Conservation (phyloP, 352 stramenopile species). For the Pythium aristosporum region DNA sequence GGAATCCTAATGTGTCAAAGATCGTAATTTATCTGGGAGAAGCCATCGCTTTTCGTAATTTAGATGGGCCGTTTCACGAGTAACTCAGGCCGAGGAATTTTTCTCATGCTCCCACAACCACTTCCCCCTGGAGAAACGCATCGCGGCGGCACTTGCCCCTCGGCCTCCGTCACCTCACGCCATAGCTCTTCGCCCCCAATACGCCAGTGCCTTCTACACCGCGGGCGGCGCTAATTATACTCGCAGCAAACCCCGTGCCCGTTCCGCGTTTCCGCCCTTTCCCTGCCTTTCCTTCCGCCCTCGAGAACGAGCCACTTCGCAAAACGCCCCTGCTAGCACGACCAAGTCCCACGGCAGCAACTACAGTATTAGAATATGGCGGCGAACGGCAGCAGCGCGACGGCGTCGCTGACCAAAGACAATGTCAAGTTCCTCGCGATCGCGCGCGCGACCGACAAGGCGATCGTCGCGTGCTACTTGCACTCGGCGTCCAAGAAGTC, state of each 20-base stretch:
- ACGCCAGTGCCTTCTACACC: too few relatives aligned
- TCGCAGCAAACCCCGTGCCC: not conserved
- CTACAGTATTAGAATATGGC: conserved; percentile 14
- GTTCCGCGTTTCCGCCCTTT: not conserved
- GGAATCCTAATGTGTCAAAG: not conserved
- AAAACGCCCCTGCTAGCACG: not conserved
- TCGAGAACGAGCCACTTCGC: not conserved
- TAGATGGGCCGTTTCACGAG: conserved; percentile 8
- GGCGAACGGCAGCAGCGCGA: conserved; percentile 14
- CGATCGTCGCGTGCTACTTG: conserved; percentile 75
- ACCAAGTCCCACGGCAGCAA: not conserved
- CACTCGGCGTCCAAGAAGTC: conserved; percentile 51
- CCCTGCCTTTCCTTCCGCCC: not conserved
- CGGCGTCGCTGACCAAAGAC: conserved; percentile 56
- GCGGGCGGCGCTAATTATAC: conserved; percentile 1
- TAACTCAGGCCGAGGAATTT: conserved; percentile 19
- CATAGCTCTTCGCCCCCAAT: not conserved
- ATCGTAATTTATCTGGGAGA: conserved; percentile 1
- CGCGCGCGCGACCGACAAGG: conserved; percentile 77
- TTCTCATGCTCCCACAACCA: not conserved
- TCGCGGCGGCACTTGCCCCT: conserved; percentile 11
- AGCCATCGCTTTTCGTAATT: conserved; percentile 13
- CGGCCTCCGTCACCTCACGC: not conserved
- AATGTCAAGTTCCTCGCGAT: conserved; percentile 87
- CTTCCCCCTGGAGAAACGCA: not conserved